phyloP scores from a whole-genome alignment of 192 early-diverging fungal genomes.

The Coemansia sp. region DNA sequence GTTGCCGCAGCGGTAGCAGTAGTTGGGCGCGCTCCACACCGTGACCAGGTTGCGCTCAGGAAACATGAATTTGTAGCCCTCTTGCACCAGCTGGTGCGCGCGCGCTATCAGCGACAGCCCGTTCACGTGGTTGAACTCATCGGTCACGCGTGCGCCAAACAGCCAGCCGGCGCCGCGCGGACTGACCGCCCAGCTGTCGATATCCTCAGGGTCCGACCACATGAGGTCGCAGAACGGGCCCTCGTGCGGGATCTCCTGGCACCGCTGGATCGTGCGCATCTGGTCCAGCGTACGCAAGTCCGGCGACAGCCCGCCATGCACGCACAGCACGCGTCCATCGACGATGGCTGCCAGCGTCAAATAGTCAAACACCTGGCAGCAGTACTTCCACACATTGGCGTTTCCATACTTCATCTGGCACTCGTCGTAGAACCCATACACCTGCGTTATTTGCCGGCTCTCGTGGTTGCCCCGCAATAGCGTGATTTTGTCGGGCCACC shows the following conservation, averaged over 20 bases:
- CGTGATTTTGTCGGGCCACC: constrained; percentile 92
- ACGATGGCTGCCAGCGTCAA: constrained; percentile 91
- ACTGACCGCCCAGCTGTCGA: constrained; percentile 89
- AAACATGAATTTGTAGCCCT: constrained; percentile 97
- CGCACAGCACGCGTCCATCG: constrained; percentile 92
- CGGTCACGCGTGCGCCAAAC: constrained; percentile 91
- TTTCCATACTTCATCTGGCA: constrained; percentile 96
- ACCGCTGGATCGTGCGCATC: constrained; percentile 90
- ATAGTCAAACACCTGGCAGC: constrained; percentile 98
- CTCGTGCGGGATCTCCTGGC: constrained; percentile 97
- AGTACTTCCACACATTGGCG: constrained; percentile 95
- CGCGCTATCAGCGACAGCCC: constrained; percentile 86
- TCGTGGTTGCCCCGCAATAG: constrained; percentile 94
- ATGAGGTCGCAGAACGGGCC: constrained; percentile 97
- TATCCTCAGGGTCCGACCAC: constrained; percentile 96
- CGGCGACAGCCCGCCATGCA: constrained; percentile 93
- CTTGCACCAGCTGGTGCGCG: constrained; percentile 97
- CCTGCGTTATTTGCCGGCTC: constrained; percentile 93
- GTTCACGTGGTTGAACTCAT: constrained; percentile 80
- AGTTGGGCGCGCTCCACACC: constrained; percentile 99
- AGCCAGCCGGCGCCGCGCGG: constrained; percentile 97
- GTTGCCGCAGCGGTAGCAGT: constrained; percentile 99
- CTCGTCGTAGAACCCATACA: constrained; percentile 98
- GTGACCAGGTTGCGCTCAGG: constrained; percentile 87
- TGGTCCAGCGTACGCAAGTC: constrained; percentile 93